phyloP scores from a whole-genome alignment of 805 yeast genomes.

The Jamesozyma piceae region DNA sequence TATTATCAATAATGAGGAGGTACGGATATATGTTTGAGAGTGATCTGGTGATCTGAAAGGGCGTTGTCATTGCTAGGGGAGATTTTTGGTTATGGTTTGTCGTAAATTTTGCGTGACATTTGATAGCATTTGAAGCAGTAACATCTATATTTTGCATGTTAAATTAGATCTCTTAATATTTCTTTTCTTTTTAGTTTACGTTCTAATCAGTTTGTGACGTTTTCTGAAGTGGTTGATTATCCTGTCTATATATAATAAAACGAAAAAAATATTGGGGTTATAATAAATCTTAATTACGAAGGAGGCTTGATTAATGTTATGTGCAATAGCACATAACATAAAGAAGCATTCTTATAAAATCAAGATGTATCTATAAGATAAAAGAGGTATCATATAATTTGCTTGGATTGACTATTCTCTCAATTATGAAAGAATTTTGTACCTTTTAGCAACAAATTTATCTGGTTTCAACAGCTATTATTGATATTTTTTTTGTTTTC shows the following conservation, averaged over 20 bases:
- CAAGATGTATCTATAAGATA: too few species aligned
- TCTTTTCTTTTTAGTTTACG: background rate
- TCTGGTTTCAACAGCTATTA: too few species aligned
- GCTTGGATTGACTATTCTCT: too few species aligned
- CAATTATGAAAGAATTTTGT: too few species aligned
- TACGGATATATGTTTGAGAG: constrained; percentile 22
- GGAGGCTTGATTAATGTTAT: too few species aligned
- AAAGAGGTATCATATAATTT: too few species aligned
- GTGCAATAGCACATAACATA: too few species aligned
- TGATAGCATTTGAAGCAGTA: background rate
- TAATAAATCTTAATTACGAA: too few species aligned
- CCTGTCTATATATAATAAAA: background rate
- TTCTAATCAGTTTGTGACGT: background rate
- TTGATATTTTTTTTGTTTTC: background rate
- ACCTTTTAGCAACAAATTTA: too few species aligned
- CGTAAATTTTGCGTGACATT: constrained; percentile 11
- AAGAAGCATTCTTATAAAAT: too few species aligned
- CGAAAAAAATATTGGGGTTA: background rate
- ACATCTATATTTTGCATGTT: background rate
- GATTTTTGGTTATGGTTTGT: constrained; percentile 17
- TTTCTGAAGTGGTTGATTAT: background rate
- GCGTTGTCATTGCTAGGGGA: constrained; percentile 16
- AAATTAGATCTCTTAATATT: background rate
- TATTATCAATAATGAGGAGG: constrained; percentile 21
- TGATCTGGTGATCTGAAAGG: constrained; percentile 15